Percentiles rank a stretch among this genome's conserved stretches.
Conservation (phyloP, 148 eudicot genomes). For the Heliamphora exappendiculata region DNA sequence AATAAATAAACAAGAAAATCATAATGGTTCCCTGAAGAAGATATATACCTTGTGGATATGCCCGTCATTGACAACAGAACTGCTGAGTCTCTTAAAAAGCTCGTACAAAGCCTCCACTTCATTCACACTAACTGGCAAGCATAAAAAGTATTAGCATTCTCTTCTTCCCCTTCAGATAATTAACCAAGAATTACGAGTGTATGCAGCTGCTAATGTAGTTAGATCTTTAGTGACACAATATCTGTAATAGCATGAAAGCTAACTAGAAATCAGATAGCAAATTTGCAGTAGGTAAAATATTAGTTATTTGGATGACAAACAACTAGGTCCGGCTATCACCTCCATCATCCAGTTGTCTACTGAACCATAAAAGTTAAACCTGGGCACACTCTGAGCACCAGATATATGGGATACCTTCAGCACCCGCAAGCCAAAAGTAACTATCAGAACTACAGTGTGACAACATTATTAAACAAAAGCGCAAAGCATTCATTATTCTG, state of each 20-base stretch:
- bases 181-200: background rate
- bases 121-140: slow-evolving; percentile 31
- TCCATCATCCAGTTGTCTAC: background rate
- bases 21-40: background rate
- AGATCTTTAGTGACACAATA: background rate
- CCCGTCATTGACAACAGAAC: slow-evolving; percentile 31
- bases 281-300: background rate
- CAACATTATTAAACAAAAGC: background rate
- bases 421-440: background rate
- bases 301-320: background rate
- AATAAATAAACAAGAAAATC: too few relatives aligned
- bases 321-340: background rate
- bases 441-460: background rate
- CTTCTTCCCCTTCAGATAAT: background rate
- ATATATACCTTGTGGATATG: slow-evolving; percentile 41
- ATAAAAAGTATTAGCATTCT: background rate
- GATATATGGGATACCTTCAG: too few relatives aligned
- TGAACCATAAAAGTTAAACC: background rate
- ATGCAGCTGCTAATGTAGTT: background rate
- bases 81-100: slow-evolving; percentile 29
- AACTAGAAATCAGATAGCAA: background rate
- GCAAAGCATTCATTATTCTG: background rate
- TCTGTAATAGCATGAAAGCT: background rate
- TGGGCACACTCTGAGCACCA: too few relatives aligned
- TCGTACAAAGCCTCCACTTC: slow-evolving; percentile 40